Evolutionary conservation across 306 rosid genomes (phyloP), one percentile per base, ranked within the genome.

Genomic region (Vigna unguiculata): DNA sequence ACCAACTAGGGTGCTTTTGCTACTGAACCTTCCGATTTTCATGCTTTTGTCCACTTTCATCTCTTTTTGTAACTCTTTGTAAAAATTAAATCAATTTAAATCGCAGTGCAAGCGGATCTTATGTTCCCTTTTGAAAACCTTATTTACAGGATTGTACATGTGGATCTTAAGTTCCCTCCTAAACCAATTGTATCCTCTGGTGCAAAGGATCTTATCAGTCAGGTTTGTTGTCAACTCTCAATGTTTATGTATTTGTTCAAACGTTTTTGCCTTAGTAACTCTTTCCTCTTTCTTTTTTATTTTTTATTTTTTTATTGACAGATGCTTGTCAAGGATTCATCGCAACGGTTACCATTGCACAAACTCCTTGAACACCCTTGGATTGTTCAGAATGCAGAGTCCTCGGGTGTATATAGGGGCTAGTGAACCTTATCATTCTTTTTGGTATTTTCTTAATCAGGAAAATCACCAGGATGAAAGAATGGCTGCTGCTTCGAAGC

Each of bases 361-460:
- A 95, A 95, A 83, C 91, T 95, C 60, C 91, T 95, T 30, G 98
- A 95, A 75, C 98, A 95, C 74, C 97, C 97, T 45, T 95, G 98
- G 98, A 90, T 92, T 81, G 85, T 95, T 76, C 98, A 95, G 88
- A 92, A 95, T 65, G 97, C 98, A 0, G 98, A 95, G 91, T 96
- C 97, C 22, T 85, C 97, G 20, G 97, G 98, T 78, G 80, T 95
- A 81, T 88, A 92, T 73, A 88, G 83, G 85, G 54, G 87, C 72
- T 95, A 86, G 71, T 48, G 25, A 48, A 63, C 76, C 72, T 57
- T 2, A 38, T 64, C 20, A 45, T 38, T 25, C 3, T 30, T 47
- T 30, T 47, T 20, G 74, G 67, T 55, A 25, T 46, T 38, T 38
- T 38, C 43, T 38, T 38, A 38, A 38, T 38, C 3, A 9, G 9